A percentile compares a stretch with the other conserved stretches of the same genome.
These are phyloP conservation scores for Paraurostyla sp. DNA, from an alignment of 73 alveolate genomes.

Conservation along the genomic window DNA sequence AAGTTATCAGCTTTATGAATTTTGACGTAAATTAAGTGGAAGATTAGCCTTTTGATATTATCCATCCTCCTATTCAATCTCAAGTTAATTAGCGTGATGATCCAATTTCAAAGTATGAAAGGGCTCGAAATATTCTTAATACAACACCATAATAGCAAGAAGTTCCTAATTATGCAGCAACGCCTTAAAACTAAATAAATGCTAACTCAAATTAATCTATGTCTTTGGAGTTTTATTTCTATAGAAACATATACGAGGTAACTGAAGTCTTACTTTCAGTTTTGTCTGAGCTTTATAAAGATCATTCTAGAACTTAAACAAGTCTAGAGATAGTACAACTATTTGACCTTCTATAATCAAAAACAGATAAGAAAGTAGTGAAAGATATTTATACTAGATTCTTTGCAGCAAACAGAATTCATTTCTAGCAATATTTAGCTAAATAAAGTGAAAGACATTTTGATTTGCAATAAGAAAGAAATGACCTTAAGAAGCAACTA, in stretches of 20 bases:
- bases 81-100: too few relatives aligned
- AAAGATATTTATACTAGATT: neutral
- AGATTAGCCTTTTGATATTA: too few relatives aligned
- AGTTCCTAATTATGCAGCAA: too few relatives aligned
- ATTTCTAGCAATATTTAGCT: neutral
- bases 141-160: too few relatives aligned
- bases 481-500: neutral
- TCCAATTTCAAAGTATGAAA: too few relatives aligned
- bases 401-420: constrained; percentile 11
- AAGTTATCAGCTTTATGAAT: constrained; percentile 17
- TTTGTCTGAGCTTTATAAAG: constrained; percentile 6
- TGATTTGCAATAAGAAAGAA: constrained; percentile 7
- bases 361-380: constrained; percentile 28
- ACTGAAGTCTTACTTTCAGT: constrained; percentile 1
- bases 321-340: neutral
- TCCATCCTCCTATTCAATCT: too few relatives aligned
- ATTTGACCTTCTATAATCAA: neutral
- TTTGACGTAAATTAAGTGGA: constrained; percentile 1
- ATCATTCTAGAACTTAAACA: constrained; percentile 11
- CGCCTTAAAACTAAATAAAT: too few relatives aligned
- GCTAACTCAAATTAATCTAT: neutral
- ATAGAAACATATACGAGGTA: constrained; percentile 16
- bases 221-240: neutral
- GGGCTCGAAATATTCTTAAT: too few relatives aligned
- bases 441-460: neutral